A percentile compares a stretch with the other conserved stretches of the same genome.
Conservation (phyloP, 345 rosid genomes). For the Pistacia vera region DNA sequence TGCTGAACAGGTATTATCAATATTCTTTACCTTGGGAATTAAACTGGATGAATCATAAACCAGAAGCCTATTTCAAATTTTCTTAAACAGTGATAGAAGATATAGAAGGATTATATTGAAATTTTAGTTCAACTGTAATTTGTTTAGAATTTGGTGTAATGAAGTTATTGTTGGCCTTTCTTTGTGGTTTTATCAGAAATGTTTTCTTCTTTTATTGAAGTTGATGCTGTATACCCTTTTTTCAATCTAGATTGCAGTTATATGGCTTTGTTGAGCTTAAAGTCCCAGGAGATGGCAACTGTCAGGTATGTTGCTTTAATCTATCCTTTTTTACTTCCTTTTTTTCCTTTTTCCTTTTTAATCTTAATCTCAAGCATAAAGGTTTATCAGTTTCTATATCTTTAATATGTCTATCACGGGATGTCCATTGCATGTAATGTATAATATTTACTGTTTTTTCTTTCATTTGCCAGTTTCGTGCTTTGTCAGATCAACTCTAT, state of each 20-base stretch:
- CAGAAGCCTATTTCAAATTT: not conserved
- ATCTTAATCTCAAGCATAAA: not conserved
- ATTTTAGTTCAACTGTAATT: not conserved
- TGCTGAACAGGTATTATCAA: constrained; percentile 61
- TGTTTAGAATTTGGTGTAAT: not conserved
- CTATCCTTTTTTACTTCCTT: not conserved
- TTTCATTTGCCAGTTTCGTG: constrained; percentile 62
- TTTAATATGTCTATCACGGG: not conserved
- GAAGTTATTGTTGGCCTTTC: not conserved
- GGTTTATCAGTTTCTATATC: not conserved
- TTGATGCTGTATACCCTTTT: not conserved
- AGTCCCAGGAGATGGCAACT: constrained; percentile 85
- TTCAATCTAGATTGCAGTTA: constrained; percentile 49
- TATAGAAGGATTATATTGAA: constrained; percentile 6
- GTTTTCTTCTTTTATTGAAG: not conserved
- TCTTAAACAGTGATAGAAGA: not conserved
- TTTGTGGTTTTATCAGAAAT: not conserved
- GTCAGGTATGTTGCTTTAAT: constrained; percentile 52
- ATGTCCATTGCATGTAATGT: too few relatives aligned
- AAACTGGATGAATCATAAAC: constrained; percentile 7
- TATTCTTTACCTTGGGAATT: not conserved
- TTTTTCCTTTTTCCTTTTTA: not conserved
- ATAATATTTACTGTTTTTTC: not conserved
- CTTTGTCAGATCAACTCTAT: constrained; percentile 73
- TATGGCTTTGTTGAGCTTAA: constrained; percentile 57